phyloP scores from a whole-genome alignment of 148 eudicot genomes.

The Tetragonia tetragonoides region DNA sequence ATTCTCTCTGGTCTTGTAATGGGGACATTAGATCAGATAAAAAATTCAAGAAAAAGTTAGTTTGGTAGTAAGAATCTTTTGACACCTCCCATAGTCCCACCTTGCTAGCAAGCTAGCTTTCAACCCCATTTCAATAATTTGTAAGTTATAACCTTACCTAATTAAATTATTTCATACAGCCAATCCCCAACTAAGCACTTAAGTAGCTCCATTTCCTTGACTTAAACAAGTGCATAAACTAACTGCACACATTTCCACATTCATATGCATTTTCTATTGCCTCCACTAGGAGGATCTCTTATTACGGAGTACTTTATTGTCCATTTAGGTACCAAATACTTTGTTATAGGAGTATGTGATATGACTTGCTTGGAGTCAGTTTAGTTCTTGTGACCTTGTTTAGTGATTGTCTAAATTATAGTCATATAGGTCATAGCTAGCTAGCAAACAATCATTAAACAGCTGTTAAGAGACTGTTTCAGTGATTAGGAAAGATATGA shows the following conservation, averaged over 20 bases:
- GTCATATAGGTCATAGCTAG: no score
- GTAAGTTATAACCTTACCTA: no score
- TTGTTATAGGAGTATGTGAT: not conserved
- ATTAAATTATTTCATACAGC: not conserved
- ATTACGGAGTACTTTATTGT: not conserved
- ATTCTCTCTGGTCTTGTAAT: no score
- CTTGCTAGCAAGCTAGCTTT: no score
- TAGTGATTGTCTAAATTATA: not conserved
- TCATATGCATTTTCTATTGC: not conserved
- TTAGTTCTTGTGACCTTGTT: not conserved
- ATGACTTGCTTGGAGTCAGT: not conserved
- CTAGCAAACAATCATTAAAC: slow-evolving; percentile 1
- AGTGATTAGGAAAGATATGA: slow-evolving; percentile 14
- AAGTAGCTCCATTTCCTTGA: not conserved
- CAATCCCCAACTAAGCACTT: slow-evolving; percentile 14
- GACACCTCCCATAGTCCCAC: no score
- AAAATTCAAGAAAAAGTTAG: no score
- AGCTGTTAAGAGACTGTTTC: slow-evolving; percentile 16
- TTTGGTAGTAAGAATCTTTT: no score
- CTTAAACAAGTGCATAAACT: not conserved
- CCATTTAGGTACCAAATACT: not conserved
- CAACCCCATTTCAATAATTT: no score
- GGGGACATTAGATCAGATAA: no score
- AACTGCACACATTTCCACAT: not conserved
- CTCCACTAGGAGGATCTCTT: not conserved